phyloP scores from a whole-genome alignment of 768 basidiomycete genomes.

The Heimioporus sp. region DNA sequence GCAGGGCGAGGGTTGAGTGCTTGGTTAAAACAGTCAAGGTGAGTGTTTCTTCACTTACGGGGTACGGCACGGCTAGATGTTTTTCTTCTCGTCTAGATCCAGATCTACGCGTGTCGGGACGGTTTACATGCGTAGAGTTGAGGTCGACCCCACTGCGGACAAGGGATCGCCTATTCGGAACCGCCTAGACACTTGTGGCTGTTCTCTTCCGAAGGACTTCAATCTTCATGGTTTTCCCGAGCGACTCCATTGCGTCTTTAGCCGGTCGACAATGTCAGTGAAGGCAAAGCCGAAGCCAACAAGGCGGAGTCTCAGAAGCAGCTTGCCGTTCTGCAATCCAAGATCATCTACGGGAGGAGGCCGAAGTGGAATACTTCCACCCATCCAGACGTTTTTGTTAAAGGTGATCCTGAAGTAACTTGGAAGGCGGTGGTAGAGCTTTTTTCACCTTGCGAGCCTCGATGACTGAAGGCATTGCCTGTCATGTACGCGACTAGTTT shows the following conservation, averaged over 20 bases:
- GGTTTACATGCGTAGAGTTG: conserved; percentile 17
- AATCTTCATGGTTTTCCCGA: neutral
- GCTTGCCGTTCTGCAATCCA: neutral
- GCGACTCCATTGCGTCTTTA: conserved; percentile 11
- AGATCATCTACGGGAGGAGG: neutral
- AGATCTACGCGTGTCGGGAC: conserved; percentile 5
- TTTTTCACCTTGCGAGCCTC: neutral
- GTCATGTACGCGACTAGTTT: too few species aligned
- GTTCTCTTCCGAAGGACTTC: conserved; percentile 5
- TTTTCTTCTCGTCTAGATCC: conserved; percentile 4
- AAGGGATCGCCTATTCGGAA: neutral
- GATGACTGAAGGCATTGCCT: too few species aligned
- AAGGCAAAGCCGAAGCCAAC: neutral
- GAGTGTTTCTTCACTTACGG: neutral
- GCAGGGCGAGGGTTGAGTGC: neutral
- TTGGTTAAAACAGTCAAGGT: conserved; percentile 11
- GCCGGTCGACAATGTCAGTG: neutral
- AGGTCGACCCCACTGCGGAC: neutral
- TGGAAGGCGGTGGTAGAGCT: conserved; percentile 11
- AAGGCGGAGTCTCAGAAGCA: neutral
- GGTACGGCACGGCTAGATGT: neutral
- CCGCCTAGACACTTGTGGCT: conserved; percentile 5
- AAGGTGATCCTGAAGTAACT: neutral
- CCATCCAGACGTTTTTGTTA: neutral
- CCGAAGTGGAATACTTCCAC: neutral